Conservation (phyloP, 1,284 basidiomycete species). For the Vanrija humicola region DNA sequence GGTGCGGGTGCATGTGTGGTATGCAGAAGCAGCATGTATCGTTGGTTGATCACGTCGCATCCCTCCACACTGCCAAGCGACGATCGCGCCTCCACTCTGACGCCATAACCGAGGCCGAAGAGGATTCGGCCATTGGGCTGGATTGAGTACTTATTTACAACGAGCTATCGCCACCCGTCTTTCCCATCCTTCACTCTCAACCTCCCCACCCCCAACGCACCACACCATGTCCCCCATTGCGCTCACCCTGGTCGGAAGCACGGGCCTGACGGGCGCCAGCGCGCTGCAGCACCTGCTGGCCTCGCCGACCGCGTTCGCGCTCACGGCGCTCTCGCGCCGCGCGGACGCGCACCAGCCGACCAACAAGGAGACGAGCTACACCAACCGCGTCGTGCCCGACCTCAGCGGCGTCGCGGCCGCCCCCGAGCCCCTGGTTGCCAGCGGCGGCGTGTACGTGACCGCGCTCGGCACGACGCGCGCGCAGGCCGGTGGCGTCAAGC, state of each 20-base stretch:
- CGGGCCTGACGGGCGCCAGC: slow-evolving; percentile 42
- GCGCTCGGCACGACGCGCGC: slow-evolving; percentile 44
- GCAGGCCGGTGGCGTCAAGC: slow-evolving; percentile 29
- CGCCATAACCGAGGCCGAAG: too few relatives aligned
- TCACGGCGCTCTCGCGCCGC: slow-evolving; percentile 42
- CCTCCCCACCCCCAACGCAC: background rate
- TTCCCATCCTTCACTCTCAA: too few relatives aligned
- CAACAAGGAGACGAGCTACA: slow-evolving; percentile 20
- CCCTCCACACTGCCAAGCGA: too few relatives aligned
- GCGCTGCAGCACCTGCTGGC: slow-evolving; percentile 30
- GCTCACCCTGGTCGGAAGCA: slow-evolving; percentile 42
- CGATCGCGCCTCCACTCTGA: too few relatives aligned
- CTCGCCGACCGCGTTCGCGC: slow-evolving; percentile 26
- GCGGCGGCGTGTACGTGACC: slow-evolving; percentile 31
- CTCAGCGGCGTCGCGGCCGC: slow-evolving; percentile 18
- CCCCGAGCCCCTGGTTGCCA: slow-evolving; percentile 10
- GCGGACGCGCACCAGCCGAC: slow-evolving; percentile 6
- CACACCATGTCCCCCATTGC: slow-evolving; percentile 12
- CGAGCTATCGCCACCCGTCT: too few relatives aligned
- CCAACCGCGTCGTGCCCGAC: slow-evolving; percentile 25
- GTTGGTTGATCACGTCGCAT: too few relatives aligned
- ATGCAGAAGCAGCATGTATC: background rate
- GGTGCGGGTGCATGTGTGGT: background rate
- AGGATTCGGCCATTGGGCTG: too few relatives aligned
- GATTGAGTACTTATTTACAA: too few relatives aligned